phyloP scores from a whole-genome alignment of 306 rosid species.

The Delonix regia region DNA sequence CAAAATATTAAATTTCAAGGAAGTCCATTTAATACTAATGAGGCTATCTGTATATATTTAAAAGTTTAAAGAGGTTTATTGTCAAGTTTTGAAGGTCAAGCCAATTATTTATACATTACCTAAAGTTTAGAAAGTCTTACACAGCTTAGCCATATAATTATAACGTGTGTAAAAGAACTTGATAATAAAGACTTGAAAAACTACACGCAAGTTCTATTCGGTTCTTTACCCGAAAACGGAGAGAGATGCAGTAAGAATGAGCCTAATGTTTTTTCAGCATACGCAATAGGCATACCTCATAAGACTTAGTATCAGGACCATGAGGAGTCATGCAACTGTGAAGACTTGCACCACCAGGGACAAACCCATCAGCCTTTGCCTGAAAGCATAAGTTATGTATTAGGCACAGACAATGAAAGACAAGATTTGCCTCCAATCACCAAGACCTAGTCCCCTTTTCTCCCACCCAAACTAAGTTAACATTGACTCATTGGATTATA shows the following conservation, averaged over 20 bases:
- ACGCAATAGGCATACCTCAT: conserved; percentile 62
- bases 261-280: background rate
- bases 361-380: conserved; percentile 94
- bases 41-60: no score
- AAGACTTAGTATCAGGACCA: conserved; percentile 94
- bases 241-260: background rate
- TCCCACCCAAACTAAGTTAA: background rate
- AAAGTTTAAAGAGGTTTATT: no score
- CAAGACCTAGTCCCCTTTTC: background rate
- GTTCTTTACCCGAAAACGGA: background rate
- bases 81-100: no score
- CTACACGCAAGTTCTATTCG: background rate
- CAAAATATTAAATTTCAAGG: no score
- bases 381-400: conserved; percentile 37
- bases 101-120: no score
- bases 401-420: conserved; percentile 19
- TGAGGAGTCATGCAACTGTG: conserved; percentile 99
- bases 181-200: background rate
- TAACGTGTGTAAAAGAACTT: no score
- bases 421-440: conserved; percentile 14
- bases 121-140: no score
- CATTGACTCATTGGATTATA: background rate
- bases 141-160: no score
- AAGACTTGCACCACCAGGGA: conserved; percentile 94
- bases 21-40: no score